These are phyloP conservation scores for Penicillium palitans DNA, from an alignment of 2,329 filamentous ascomycete genomes.

Conservation along the genomic window DNA sequence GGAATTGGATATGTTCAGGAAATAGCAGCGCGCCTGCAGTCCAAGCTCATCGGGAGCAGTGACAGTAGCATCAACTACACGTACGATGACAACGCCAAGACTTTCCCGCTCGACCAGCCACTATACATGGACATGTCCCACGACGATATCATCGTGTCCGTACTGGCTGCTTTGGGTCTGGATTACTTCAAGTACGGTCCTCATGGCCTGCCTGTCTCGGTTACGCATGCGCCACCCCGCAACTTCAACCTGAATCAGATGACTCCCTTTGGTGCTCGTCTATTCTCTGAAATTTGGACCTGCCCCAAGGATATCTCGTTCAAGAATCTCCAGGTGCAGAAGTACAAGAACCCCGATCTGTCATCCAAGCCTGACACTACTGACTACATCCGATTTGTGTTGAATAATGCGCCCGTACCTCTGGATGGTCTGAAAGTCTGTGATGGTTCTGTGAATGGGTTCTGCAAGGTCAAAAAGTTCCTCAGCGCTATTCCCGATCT, in stretches of 20 bases:
- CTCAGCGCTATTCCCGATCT: conserved; percentile 22
- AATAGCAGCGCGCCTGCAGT: conserved; percentile 49
- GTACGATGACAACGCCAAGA: conserved; percentile 45
- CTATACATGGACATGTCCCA: conserved; percentile 57
- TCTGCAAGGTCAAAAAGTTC: conserved; percentile 30
- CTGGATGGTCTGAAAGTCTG: conserved; percentile 28
- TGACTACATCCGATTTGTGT: conserved; percentile 31
- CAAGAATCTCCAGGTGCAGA: conserved; percentile 41
- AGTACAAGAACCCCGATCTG: conserved; percentile 33
- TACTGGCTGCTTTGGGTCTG: conserved; percentile 53
- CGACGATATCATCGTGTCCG: conserved; percentile 53
- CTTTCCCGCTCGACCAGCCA: conserved; percentile 50
- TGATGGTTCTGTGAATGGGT: conserved; percentile 25
- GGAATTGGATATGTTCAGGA: conserved; percentile 56
- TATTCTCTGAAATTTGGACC: conserved; percentile 57
- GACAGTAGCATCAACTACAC: conserved; percentile 54
- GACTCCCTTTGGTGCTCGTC: conserved; percentile 55
- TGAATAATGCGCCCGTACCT: conserved; percentile 31
- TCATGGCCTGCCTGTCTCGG: conserved; percentile 23
- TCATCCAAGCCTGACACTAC: conserved; percentile 11
- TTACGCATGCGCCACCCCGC: conserved; percentile 45
- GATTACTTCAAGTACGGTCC: conserved; percentile 50
- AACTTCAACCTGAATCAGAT: conserved; percentile 53
- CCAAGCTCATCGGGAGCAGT: conserved; percentile 48
- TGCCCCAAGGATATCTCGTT: conserved; percentile 37